phyloP scores from a whole-genome alignment of 1,139 yeast genomes.

The Hyphopichia pseudoburtonii region DNA sequence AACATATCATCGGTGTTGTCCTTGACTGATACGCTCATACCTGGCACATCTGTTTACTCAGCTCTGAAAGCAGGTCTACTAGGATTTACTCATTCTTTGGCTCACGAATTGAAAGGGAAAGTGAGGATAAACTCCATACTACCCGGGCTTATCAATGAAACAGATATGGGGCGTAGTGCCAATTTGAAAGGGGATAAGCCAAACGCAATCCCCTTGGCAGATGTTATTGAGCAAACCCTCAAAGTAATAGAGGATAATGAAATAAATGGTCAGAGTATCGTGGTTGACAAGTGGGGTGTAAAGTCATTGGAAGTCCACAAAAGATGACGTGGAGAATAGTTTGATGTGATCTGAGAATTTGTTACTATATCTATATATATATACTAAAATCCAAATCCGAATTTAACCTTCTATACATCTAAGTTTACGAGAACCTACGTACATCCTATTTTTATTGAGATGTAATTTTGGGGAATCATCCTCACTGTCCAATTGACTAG shows the following conservation, averaged over 20 bases:
- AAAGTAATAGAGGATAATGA: slow-evolving; percentile 29
- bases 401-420: too few species aligned
- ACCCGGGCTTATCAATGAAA: slow-evolving; percentile 72
- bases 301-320: neutral
- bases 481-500: too few species aligned
- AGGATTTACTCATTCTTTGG: slow-evolving; percentile 65
- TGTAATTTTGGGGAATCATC: too few species aligned
- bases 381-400: neutral
- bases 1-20: slow-evolving; percentile 79
- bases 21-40: slow-evolving; percentile 29
- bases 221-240: slow-evolving; percentile 28
- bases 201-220: slow-evolving; percentile 18
- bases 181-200: slow-evolving; percentile 16
- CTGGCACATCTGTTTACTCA: slow-evolving; percentile 76
- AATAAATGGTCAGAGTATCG: slow-evolving; percentile 42
- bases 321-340: neutral
- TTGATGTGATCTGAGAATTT: too few species aligned
- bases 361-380: neutral
- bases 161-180: slow-evolving; percentile 63
- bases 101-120: slow-evolving; percentile 58
- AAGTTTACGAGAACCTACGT: too few species aligned
- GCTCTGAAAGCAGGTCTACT: slow-evolving; percentile 79
- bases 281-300: slow-evolving; percentile 11
- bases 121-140: slow-evolving; percentile 62
- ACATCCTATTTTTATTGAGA: too few species aligned